A percentile compares a stretch with the other conserved stretches of the same genome.
phyloP scores from a whole-genome alignment of 129 eudicot species.

The Artemisia annua region DNA sequence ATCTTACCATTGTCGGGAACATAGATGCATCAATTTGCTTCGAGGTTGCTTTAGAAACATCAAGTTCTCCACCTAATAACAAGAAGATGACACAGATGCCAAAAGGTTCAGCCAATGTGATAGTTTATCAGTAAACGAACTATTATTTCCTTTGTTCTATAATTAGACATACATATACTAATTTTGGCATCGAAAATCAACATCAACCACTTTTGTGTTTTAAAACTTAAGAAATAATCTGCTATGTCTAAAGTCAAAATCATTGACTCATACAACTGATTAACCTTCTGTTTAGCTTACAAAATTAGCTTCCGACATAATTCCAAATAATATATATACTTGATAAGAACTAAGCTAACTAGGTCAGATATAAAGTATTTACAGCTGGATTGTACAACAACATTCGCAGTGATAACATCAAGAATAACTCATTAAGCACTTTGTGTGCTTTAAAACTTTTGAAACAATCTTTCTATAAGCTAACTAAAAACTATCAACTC shows the following conservation, averaged over 20 bases:
- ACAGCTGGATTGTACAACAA: slow-evolving; percentile 70
- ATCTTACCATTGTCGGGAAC: slow-evolving; percentile 69
- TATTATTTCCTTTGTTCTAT: too few relatives aligned
- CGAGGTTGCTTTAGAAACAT: slow-evolving; percentile 61
- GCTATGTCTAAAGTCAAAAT: not conserved
- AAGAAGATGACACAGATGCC: slow-evolving; percentile 11
- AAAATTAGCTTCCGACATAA: not conserved
- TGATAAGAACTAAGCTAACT: not conserved
- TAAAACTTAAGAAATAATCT: not conserved
- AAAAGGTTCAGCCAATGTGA: slow-evolving; percentile 17
- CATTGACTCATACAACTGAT: slow-evolving; percentile 4
- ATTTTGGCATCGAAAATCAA: not conserved
- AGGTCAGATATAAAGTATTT: not conserved
- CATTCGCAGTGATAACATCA: slow-evolving; percentile 50
- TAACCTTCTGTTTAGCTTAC: slow-evolving; percentile 4
- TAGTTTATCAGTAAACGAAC: not conserved
- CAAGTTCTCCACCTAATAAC: slow-evolving; percentile 75
- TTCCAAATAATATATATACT: not conserved
- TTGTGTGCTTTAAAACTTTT: too few relatives aligned
- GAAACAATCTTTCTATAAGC: too few relatives aligned
- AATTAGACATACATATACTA: not conserved
- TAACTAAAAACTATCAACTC: too few relatives aligned
- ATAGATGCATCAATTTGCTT: slow-evolving; percentile 47
- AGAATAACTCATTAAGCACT: too few relatives aligned
- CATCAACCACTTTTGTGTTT: slow-evolving; percentile 7